Percentiles rank a stretch among this genome's conserved stretches.
Conservation (phyloP, 2,329 filamentous ascomycete species). For the Hypoxylon sp. region DNA sequence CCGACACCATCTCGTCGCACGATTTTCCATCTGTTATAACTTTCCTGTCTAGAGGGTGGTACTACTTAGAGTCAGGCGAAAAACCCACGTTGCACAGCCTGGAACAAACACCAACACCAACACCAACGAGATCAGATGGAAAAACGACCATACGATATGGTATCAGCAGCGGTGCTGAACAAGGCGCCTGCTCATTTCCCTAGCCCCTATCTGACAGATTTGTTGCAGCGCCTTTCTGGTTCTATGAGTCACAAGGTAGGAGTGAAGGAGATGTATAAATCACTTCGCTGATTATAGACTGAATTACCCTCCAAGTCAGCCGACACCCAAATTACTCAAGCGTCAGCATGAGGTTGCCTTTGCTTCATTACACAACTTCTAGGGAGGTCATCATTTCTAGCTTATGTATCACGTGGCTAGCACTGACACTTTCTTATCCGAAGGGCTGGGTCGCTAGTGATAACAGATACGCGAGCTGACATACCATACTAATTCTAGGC, state of each 20-base stretch:
- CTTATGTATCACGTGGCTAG: constrained; percentile 4
- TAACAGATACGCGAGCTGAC: constrained; percentile 9
- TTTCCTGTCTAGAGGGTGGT: not conserved
- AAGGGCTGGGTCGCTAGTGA: not conserved
- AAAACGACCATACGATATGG: constrained; percentile 1
- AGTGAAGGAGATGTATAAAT: not conserved
- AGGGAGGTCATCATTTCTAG: not conserved
- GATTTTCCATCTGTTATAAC: not conserved
- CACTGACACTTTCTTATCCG: not conserved
- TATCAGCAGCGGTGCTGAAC: not conserved
- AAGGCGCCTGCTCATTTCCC: not conserved
- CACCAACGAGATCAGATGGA: constrained; percentile 9
- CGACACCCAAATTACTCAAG: not conserved
- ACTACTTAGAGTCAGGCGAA: constrained; percentile 7
- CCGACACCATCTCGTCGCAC: constrained; percentile 21
- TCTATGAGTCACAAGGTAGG: constrained; percentile 8
- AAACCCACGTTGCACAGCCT: constrained; percentile 18
- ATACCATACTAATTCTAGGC: not conserved
- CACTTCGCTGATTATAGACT: not conserved
- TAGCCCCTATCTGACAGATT: not conserved
- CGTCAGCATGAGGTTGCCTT: constrained; percentile 1
- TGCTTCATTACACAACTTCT: not conserved
- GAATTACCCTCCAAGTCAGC: not conserved
- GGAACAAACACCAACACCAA: not conserved
- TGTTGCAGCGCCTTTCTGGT: not conserved